Conservation (phyloP, 805 yeast species). For the Dipodascus albidus region DNA sequence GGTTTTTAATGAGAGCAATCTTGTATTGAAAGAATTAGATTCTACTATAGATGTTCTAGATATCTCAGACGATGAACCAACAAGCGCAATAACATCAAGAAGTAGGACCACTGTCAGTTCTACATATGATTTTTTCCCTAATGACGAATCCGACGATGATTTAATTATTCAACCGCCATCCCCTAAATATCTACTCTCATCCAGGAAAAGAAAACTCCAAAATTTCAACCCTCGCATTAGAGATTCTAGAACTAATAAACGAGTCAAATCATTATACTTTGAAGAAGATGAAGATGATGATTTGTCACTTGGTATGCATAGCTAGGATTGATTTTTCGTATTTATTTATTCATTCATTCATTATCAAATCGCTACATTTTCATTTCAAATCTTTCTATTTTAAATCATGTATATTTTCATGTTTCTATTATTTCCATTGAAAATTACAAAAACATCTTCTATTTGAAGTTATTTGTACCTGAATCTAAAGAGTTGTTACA, state of each 20-base stretch:
- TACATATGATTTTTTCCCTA: neutral
- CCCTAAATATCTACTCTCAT: neutral
- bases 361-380: neutral
- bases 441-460: too few species aligned
- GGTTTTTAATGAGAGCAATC: neutral
- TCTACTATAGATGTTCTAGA: neutral
- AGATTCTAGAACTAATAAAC: neutral
- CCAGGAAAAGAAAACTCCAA: neutral
- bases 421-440: too few species aligned
- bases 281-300: neutral
- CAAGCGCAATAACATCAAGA: neutral
- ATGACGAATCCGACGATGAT: neutral
- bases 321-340: neutral
- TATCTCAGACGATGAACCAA: neutral
- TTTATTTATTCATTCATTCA: neutral
- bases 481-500: too few species aligned
- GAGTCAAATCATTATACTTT: neutral
- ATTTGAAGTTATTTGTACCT: too few species aligned
- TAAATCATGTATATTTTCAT: too few species aligned
- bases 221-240: neutral
- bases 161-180: neutral
- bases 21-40: neutral
- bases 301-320: neutral
- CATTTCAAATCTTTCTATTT: too few species aligned
- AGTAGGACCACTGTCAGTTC: neutral